phyloP scores from a whole-genome alignment of 495 filamentous ascomycete genomes.

The Trichoderma reesei region DNA sequence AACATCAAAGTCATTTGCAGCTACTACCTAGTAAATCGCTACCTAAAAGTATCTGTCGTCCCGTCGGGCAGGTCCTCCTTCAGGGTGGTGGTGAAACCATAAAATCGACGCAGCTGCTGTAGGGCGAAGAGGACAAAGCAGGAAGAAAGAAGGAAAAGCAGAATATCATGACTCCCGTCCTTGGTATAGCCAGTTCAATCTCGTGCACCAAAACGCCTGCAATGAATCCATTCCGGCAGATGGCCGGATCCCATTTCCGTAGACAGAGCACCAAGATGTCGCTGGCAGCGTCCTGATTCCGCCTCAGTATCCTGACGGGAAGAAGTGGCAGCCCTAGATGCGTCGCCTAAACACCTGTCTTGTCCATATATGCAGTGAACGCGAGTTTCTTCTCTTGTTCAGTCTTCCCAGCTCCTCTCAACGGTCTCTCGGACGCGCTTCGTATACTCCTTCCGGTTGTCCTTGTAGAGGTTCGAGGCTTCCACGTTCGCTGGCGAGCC shows the following conservation, averaged over 20 bases:
- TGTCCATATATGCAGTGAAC: not conserved
- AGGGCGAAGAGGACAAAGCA: not conserved
- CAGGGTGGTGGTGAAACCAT: not conserved
- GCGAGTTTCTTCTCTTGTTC: constrained; percentile 13
- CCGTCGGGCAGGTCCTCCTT: not conserved
- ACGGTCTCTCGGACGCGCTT: constrained; percentile 95
- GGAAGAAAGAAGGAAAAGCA: not conserved
- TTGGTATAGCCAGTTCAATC: constrained; percentile 7
- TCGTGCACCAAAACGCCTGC: constrained; percentile 8
- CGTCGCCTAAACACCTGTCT: not conserved
- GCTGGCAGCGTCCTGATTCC: not conserved
- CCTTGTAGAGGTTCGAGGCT: constrained; percentile 96
- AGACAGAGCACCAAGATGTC: not conserved
- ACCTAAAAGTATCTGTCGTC: not conserved
- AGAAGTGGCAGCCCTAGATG: not conserved
- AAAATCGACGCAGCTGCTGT: not conserved
- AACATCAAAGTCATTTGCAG: not conserved
- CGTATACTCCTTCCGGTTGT: constrained; percentile 90
- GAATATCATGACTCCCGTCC: not conserved
- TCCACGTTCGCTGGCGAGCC: constrained; percentile 96
- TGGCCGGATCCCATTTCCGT: not conserved
- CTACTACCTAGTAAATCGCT: not conserved
- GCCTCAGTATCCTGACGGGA: not conserved
- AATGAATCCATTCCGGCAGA: not conserved
- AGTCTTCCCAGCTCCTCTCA: constrained; percentile 98